These are phyloP conservation scores for Capsicum pubescens DNA, from an alignment of 257 asterid genomes.

Conservation along the genomic window DNA sequence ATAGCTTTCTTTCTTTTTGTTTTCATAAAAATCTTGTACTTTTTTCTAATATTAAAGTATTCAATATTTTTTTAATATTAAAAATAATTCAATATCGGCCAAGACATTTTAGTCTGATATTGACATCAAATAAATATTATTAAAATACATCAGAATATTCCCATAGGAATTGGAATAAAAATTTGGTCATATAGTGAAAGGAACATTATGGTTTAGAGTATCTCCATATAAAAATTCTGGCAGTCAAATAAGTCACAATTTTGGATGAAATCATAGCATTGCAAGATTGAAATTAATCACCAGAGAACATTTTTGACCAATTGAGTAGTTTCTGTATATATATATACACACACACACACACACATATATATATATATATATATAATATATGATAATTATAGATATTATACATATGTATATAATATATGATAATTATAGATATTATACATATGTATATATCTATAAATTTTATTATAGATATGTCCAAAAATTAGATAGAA, in stretches of 20 bases:
- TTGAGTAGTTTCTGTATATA: neutral
- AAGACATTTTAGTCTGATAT: neutral
- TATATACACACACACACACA: too few species aligned
- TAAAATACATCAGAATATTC: constrained; percentile 5
- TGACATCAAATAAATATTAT: neutral
- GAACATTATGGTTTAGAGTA: neutral
- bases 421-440: too few species aligned
- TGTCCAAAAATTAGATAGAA: too few species aligned
- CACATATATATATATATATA: too few species aligned
- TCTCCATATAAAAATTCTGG: neutral
- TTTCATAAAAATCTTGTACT: neutral
- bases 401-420: too few species aligned
- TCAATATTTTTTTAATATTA: too few species aligned
- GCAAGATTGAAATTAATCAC: neutral
- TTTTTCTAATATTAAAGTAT: neutral
- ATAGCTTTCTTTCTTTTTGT: neutral
- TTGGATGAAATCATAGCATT: neutral
- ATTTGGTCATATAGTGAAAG: neutral
- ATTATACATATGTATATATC: too few species aligned
- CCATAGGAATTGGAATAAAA: constrained; percentile 11
- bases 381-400: too few species aligned
- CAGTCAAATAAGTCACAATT: neutral
- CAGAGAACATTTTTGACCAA: neutral
- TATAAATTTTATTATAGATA: too few species aligned
- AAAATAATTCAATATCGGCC: neutral